Conservation (phyloP, 805 yeast genomes). For the Hanseniaspora hatyaiensis region DNA sequence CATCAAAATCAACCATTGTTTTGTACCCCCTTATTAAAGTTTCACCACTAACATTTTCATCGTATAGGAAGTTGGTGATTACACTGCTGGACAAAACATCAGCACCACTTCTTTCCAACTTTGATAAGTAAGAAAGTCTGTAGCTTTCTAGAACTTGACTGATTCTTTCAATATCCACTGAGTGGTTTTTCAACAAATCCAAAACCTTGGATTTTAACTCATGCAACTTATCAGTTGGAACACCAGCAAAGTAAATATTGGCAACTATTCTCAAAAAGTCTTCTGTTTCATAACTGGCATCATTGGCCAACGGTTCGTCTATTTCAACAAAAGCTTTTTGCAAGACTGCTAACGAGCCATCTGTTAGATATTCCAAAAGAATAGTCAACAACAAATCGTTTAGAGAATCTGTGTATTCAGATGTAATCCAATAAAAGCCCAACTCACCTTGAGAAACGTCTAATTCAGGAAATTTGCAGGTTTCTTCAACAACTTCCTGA, state of each 20-base stretch:
- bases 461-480: constrained; percentile 72
- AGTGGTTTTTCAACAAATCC: constrained; percentile 43
- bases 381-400: constrained; percentile 59
- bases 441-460: constrained; percentile 79
- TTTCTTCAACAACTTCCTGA: constrained; percentile 27
- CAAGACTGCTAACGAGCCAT: constrained; percentile 64
- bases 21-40: constrained; percentile 46
- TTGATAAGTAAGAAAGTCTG: constrained; percentile 47
- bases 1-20: constrained; percentile 43
- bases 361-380: constrained; percentile 62
- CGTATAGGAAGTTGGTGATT: constrained; percentile 71
- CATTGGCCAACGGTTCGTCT: constrained; percentile 69
- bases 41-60: constrained; percentile 31
- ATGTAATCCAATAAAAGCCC: constrained; percentile 71
- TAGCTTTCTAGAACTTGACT: constrained; percentile 56
- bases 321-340: constrained; percentile 64
- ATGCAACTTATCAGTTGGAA: constrained; percentile 54
- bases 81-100: constrained; percentile 51
- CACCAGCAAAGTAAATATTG: constrained; percentile 49
- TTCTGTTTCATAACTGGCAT: constrained; percentile 57
- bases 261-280: constrained; percentile 57
- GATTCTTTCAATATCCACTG: constrained; percentile 55
- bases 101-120: constrained; percentile 51
- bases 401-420: constrained; percentile 41
- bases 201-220: constrained; percentile 44